phyloP scores from a whole-genome alignment of 1,139 yeast genomes.

The Yamadazyma atmosphaerica region DNA sequence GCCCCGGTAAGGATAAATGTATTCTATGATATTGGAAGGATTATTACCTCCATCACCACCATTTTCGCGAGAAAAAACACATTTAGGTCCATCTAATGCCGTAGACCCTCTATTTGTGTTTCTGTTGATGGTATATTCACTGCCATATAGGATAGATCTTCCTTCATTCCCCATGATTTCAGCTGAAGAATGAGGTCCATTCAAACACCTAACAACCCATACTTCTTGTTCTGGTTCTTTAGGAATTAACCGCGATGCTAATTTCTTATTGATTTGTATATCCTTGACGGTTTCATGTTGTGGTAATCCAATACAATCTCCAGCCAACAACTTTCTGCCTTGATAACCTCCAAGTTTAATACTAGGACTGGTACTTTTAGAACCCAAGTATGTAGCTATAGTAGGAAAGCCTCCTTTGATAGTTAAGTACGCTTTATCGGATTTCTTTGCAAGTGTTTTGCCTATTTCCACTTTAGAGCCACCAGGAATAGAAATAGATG shows the following conservation, averaged over 20 bases:
- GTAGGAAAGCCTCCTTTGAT: conserved; percentile 8
- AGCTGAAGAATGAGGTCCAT: conserved; percentile 7
- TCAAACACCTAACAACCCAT: conserved; percentile 7
- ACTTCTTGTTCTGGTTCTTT: background rate
- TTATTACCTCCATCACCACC: conserved; percentile 10
- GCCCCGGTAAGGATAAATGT: conserved; percentile 7
- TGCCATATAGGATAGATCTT: conserved; percentile 4
- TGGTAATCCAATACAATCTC: conserved; percentile 6
- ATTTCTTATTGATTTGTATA: background rate
- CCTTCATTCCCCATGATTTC: conserved; percentile 7
- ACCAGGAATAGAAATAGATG: conserved; percentile 4
- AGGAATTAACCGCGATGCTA: conserved; percentile 3
- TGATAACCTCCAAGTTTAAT: conserved; percentile 9
- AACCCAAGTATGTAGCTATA: conserved; percentile 7
- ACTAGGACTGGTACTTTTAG: conserved; percentile 7
- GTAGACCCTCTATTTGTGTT: conserved; percentile 7
- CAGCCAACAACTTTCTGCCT: conserved; percentile 7
- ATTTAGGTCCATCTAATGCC: conserved; percentile 8
- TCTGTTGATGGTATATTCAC: conserved; percentile 6
- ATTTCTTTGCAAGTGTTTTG: background rate
- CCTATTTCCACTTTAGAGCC: conserved; percentile 7
- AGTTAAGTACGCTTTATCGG: conserved; percentile 6
- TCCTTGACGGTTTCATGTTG: background rate
- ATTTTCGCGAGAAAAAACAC: conserved; percentile 6
- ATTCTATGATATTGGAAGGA: conserved; percentile 8